phyloP scores from a whole-genome alignment of 2,329 filamentous ascomycete species.

The Xylaria sp. region DNA sequence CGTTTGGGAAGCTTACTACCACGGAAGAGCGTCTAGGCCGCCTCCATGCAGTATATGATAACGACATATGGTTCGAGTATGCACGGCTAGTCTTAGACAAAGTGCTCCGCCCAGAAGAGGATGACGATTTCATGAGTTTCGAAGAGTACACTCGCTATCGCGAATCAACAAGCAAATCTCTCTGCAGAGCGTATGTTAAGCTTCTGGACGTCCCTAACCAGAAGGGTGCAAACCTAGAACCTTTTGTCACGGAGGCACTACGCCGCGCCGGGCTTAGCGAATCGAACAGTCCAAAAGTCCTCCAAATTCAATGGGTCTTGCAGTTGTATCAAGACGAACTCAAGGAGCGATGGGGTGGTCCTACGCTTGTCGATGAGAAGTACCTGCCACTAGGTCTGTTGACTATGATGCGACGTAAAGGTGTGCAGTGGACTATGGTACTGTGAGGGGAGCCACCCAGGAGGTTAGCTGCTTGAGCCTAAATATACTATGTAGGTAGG shows the following conservation, averaged over 20 bases:
- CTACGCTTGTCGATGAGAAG: conserved; percentile 46
- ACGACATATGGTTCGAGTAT: background rate
- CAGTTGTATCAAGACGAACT: conserved; percentile 45
- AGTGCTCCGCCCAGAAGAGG: conserved; percentile 19
- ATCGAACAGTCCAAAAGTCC: conserved; percentile 19
- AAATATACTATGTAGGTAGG: too few species aligned
- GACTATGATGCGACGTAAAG: conserved; percentile 47
- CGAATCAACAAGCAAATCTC: conserved; percentile 31
- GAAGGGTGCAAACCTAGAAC: conserved; percentile 33
- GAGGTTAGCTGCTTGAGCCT: background rate
- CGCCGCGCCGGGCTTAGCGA: conserved; percentile 4
- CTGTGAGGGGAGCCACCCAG: conserved; percentile 31
- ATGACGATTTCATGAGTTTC: conserved; percentile 42
- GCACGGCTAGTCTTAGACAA: background rate
- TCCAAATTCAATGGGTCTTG: conserved; percentile 44
- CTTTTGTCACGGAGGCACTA: conserved; percentile 35
- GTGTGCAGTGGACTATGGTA: conserved; percentile 49
- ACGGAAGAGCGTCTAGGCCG: background rate
- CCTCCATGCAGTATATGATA: background rate
- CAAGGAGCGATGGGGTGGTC: conserved; percentile 43
- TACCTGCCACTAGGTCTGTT: conserved; percentile 47
- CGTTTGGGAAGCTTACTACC: conserved; percentile 37
- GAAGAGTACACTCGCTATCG: conserved; percentile 45
- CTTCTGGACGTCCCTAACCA: conserved; percentile 37
- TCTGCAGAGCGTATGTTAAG: conserved; percentile 33